Evolutionary conservation across 225 moss, liverwort and hornwort genomes (phyloP), one percentile per base, ranked within the genome.

Genomic region (Polytrichum commune): DNA sequence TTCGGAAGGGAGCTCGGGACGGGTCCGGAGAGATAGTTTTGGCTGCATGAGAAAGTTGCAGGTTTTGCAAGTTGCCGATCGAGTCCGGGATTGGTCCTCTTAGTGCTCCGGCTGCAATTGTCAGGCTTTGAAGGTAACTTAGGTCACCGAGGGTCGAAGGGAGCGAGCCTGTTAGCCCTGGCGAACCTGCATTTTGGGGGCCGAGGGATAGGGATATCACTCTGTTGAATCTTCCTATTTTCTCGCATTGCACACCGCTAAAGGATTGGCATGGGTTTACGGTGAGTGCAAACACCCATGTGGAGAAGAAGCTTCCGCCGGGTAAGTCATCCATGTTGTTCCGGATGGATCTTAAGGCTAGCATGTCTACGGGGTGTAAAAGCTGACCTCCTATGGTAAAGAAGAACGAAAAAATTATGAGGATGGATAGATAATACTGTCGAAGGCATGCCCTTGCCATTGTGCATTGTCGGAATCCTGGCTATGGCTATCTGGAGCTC

Each of bases 291-390:
- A 86, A 86, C 27, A 60, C 61, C 86, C 86, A 86, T 0, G 78
- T 19, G 62, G 80, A 62, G 72, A 86, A 78, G 80, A 86, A 83
- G 4, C 46, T 63, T 8, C 75, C 78, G 1, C 83, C 86, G 0
- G 83, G 83, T 1, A 86, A 27, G 60, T 86, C 86, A 19, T 54
- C 30, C 75, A 83, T 78, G 73, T 63, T 55, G 60, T 22, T 53
- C 64, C 75, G 73, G 60, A 86, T 73, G 10, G 80, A 69, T 33
- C 64, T 72, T 20, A 86, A 78, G 23, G 73, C 46, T 6, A 80
- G 64, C 80, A 83, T 74, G 72, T 86, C 83, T 1, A 65, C 63
- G 3, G 86, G 83, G 62, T 86, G 86, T 22, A 86, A 76, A 8
- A 77, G 71, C 55, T 82, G 82, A 0, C 77, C 80, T 5, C 72